These are phyloP conservation scores for Lichtheimia corymbifera DNA, from an alignment of 371 early-diverging fungal species.

Conservation along the genomic window DNA sequence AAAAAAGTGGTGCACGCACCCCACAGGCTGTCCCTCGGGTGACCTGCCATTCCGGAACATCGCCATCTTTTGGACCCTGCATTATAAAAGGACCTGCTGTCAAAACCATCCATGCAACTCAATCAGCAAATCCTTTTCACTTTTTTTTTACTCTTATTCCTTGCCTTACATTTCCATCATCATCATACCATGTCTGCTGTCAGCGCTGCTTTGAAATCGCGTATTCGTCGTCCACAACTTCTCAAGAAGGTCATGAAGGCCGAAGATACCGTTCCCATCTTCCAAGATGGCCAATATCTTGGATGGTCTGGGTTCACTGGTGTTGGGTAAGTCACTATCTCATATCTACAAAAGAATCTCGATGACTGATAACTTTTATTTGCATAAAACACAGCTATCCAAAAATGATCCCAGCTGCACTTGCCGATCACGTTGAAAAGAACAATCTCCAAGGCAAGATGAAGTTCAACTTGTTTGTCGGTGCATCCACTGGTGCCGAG, in stretches of 20 bases:
- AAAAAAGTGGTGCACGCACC: no score
- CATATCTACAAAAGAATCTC: no score
- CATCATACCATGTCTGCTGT: slow-evolving; percentile 27
- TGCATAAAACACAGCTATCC: slow-evolving; percentile 34
- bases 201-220: slow-evolving; percentile 45
- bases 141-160: background rate
- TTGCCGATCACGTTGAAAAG: slow-evolving; percentile 55
- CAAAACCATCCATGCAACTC: no score
- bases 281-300: slow-evolving; percentile 48
- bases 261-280: slow-evolving; percentile 44
- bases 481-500: slow-evolving; percentile 52
- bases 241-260: slow-evolving; percentile 47
- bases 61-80: no score
- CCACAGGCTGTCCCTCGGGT: no score
- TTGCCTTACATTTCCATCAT: background rate
- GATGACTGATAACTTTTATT: no score
- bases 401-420: slow-evolving; percentile 51
- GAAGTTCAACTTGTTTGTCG: slow-evolving; percentile 56
- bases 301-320: slow-evolving; percentile 28
- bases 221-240: slow-evolving; percentile 49
- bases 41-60: no score
- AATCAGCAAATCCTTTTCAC: no score
- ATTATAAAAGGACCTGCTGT: no score
- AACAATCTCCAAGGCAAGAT: slow-evolving; percentile 54
- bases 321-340: slow-evolving; percentile 8